phyloP scores from a whole-genome alignment of 306 rosid genomes.

The Cucurbita argyrosperma region DNA sequence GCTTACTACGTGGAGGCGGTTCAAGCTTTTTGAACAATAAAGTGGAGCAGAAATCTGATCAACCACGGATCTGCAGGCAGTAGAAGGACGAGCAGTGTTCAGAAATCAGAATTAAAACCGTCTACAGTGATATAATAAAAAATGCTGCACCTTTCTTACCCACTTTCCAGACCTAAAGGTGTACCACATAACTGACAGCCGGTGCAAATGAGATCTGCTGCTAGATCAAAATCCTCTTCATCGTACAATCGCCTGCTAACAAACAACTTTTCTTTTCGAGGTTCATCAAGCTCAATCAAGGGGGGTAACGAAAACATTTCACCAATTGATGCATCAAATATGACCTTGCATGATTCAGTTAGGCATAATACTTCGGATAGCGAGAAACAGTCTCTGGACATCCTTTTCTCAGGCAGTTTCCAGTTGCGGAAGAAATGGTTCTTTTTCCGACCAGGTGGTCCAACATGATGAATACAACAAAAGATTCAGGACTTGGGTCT shows the following conservation, averaged over 20 bases:
- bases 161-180: conserved; percentile 40
- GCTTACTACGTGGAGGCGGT: conserved; percentile 39
- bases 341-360: conserved; percentile 32
- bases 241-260: conserved; percentile 35
- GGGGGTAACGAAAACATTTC: conserved; percentile 34
- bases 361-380: conserved; percentile 34
- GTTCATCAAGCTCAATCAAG: conserved; percentile 11
- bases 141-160: neutral
- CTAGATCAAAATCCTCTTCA: conserved; percentile 28
- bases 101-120: neutral
- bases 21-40: conserved; percentile 48
- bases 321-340: conserved; percentile 45
- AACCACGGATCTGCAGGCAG: conserved; percentile 16
- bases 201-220: conserved; percentile 48
- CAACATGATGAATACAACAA: neutral
- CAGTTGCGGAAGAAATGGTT: conserved; percentile 35
- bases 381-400: conserved; percentile 27
- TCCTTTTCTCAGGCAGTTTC: conserved; percentile 37
- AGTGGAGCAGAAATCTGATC: conserved; percentile 27
- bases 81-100: neutral
- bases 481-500: neutral
- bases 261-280: conserved; percentile 40
- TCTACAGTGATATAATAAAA: neutral
- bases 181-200: conserved; percentile 78
- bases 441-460: conserved; percentile 9